Evolutionary conservation across 129 eudicot genomes (phyloP), one percentile per base, ranked within the genome.

Genomic region (Flaveria ramosissima): DNA sequence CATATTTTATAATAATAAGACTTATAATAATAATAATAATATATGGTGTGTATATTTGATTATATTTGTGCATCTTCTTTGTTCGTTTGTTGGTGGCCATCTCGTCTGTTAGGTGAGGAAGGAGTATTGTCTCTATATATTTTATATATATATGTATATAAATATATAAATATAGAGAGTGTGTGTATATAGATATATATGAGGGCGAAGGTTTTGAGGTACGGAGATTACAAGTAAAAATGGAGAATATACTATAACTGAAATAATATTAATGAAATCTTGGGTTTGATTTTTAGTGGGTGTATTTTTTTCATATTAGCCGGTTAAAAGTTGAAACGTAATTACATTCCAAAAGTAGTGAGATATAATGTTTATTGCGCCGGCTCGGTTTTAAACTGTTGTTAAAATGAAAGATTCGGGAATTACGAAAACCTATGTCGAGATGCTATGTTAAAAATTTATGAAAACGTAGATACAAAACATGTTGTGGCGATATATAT

Each of bases 51-150:
- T 45, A 66, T 77, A 13, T 39, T 43, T 26, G 41, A 60, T 14
- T 47, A 53, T 45, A 61, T 39, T 62, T 65, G 48, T 65, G 57
- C 62, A 74, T 80, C 75, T 80, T 66, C 61, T 73, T 74, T 80
- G 84, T 80, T 80, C 26, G 79, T 65, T 65, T 80, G 84, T 80
- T 73, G 84, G 79, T 80, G 79, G 84, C 70, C 84, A 73, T 67
- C 84, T 80, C 79, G 84, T 80, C 76, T 50, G 76, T 69, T 53
- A 46, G 61, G 73, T 72, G 72, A 72, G 81, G 81, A 52, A 59
- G 66, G 68, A 59, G 78, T 74, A 74, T 45, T 47, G 51, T 21
- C 45, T 72, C 50, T 72, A 48, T 71, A 61, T 71, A 61, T 51
- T 53, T 13, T 55, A 15, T 72, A 23, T 32, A 3, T 71, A 11